phyloP scores from a whole-genome alignment of 768 basidiomycete species.

The Daedaleopsis sinensis region DNA sequence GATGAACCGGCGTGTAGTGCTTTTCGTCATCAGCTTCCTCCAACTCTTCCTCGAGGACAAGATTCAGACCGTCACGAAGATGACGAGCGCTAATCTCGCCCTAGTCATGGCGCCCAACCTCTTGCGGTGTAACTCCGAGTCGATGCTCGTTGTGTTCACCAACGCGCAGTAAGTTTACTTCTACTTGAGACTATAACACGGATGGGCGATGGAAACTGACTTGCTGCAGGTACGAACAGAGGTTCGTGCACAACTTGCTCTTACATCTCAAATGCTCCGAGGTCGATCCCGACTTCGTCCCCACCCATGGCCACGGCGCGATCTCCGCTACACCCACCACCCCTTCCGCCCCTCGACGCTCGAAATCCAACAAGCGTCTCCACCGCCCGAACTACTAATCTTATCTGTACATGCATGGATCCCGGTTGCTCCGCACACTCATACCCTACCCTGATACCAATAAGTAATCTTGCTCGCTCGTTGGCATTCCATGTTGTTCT shows the following conservation, averaged over 20 bases:
- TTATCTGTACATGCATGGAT: slow-evolving; percentile 5
- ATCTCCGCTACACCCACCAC: slow-evolving; percentile 41
- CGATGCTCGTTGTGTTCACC: slow-evolving; percentile 87
- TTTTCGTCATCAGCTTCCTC: slow-evolving; percentile 89
- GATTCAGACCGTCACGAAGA: slow-evolving; percentile 76
- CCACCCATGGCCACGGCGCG: slow-evolving; percentile 80
- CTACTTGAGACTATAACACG: not conserved
- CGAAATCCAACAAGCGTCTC: slow-evolving; percentile 12
- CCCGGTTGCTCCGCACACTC: not conserved
- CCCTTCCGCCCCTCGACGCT: slow-evolving; percentile 15
- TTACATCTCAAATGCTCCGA: slow-evolving; percentile 76
- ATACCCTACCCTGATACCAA: slow-evolving; percentile 19
- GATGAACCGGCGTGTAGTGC: slow-evolving; percentile 81
- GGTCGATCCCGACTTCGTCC: slow-evolving; percentile 78
- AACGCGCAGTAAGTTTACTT: slow-evolving; percentile 76
- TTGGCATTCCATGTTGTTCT: slow-evolving; percentile 14
- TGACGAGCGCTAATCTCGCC: slow-evolving; percentile 88
- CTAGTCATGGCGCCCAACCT: slow-evolving; percentile 93
- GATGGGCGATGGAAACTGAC: not conserved
- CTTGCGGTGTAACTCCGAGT: slow-evolving; percentile 82
- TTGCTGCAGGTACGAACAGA: slow-evolving; percentile 73
- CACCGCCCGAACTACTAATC: slow-evolving; percentile 19
- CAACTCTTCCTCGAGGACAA: slow-evolving; percentile 85
- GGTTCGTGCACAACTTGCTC: slow-evolving; percentile 84
- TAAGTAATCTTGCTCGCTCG: slow-evolving; percentile 12